Conservation (phyloP, 805 yeast genomes). For the Ogataea sp. region DNA sequence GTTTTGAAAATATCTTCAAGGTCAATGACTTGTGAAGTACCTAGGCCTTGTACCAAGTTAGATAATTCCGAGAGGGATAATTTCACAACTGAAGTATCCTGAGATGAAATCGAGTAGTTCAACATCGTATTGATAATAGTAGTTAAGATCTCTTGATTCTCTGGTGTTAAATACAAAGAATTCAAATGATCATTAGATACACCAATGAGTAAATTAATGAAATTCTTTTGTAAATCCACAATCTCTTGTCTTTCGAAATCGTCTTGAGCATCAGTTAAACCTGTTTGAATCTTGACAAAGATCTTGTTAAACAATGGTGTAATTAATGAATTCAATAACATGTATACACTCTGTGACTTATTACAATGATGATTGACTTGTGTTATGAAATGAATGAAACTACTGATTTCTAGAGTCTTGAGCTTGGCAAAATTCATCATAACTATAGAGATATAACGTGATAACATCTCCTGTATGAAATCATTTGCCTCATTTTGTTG, state of each 20-base stretch:
- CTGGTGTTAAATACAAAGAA: conserved; percentile 63
- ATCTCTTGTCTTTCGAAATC: conserved; percentile 44
- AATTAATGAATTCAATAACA: conserved; percentile 62
- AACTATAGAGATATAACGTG: conserved; percentile 63
- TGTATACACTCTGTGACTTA: conserved; percentile 58
- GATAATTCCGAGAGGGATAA: conserved; percentile 61
- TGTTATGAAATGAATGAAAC: conserved; percentile 78
- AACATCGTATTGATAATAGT: conserved; percentile 55
- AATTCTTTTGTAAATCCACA: conserved; percentile 57
- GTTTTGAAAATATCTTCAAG: conserved; percentile 41
- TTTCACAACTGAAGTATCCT: conserved; percentile 44
- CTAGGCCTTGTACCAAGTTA: conserved; percentile 55
- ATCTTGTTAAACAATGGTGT: conserved; percentile 68
- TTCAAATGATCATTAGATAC: conserved; percentile 72
- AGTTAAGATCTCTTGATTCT: conserved; percentile 55
- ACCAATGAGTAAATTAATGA: conserved; percentile 60
- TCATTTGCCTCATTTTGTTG: conserved; percentile 28
- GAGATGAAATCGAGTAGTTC: conserved; percentile 46
- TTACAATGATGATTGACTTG: conserved; percentile 79
- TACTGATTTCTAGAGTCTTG: conserved; percentile 59
- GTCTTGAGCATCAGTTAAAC: conserved; percentile 17
- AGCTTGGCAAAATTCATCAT: conserved; percentile 50
- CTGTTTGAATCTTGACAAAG: conserved; percentile 28
- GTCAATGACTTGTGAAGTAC: conserved; percentile 62
- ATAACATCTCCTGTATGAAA: conserved; percentile 38